phyloP scores from a whole-genome alignment of 805 yeast species.

The Saturnispora sanitii region DNA sequence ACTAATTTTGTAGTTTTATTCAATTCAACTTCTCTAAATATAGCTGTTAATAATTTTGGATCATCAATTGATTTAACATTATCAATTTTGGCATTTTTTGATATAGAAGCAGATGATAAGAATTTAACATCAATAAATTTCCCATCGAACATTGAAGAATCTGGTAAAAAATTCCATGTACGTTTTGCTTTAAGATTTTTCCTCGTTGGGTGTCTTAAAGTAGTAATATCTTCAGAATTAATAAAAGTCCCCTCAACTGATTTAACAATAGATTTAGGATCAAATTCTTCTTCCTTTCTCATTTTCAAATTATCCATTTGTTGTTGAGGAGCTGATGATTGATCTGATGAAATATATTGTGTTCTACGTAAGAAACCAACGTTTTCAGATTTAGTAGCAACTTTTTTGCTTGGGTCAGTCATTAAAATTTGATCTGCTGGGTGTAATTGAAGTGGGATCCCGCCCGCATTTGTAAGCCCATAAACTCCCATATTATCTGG shows the following conservation, averaged over 20 bases:
- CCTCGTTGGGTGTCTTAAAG: constrained; percentile 65
- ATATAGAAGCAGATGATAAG: constrained; percentile 43
- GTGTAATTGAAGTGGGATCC: constrained; percentile 39
- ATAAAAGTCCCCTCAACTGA: constrained; percentile 76
- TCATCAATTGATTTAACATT: constrained; percentile 25
- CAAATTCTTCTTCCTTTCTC: constrained; percentile 31
- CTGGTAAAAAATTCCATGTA: constrained; percentile 80
- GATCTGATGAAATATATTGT: constrained; percentile 71
- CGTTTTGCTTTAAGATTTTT: constrained; percentile 62
- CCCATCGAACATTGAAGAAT: constrained; percentile 82
- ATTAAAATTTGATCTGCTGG: constrained; percentile 69
- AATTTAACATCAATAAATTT: constrained; percentile 57
- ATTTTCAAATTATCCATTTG: constrained; percentile 17
- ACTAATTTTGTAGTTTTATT: constrained; percentile 64
- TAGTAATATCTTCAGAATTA: constrained; percentile 30
- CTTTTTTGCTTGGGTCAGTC: constrained; percentile 62
- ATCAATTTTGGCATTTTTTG: constrained; percentile 27
- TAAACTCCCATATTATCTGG: constrained; percentile 35
- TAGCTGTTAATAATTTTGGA: constrained; percentile 41
- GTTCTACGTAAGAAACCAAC: constrained; percentile 80
- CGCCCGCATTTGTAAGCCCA: constrained; percentile 13
- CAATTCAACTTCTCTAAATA: constrained; percentile 66
- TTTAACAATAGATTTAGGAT: constrained; percentile 53
- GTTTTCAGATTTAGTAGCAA: constrained; percentile 27
- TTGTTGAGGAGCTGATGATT: constrained; percentile 17